Conservation (phyloP, 106 monocot species). For the Dendrobium officinale region DNA sequence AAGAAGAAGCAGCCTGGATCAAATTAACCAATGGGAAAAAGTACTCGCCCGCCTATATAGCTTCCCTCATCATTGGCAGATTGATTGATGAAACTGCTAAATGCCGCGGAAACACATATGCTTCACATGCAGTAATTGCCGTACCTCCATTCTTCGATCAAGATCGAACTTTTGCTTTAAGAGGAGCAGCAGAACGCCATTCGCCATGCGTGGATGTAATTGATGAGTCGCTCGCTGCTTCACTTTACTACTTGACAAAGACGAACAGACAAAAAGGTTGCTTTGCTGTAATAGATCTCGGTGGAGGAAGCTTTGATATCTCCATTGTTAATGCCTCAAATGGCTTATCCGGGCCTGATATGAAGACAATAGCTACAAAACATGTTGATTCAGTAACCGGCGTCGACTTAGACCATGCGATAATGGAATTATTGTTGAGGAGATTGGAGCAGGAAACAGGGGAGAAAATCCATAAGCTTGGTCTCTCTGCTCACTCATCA, state of each 20-base stretch:
- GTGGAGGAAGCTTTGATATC: slow-evolving; percentile 72
- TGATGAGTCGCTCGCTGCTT: slow-evolving; percentile 68
- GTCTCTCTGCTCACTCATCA: slow-evolving; percentile 29
- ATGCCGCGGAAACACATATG: slow-evolving; percentile 53
- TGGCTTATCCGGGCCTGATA: slow-evolving; percentile 28
- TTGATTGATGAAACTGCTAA: slow-evolving; percentile 43
- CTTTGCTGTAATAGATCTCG: slow-evolving; percentile 70
- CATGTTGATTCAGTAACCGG: slow-evolving; percentile 44
- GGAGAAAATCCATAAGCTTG: slow-evolving; percentile 9
- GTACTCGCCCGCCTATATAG: slow-evolving; percentile 63
- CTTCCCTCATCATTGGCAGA: slow-evolving; percentile 31
- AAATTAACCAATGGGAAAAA: slow-evolving; percentile 35
- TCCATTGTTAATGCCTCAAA: slow-evolving; percentile 58
- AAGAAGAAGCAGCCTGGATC: slow-evolving; percentile 17
- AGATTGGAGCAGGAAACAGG: slow-evolving; percentile 41
- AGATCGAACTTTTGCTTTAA: slow-evolving; percentile 50
- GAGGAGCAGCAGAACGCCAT: slow-evolving; percentile 56
- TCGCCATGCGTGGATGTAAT: slow-evolving; percentile 59
- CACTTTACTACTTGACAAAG: slow-evolving; percentile 59
- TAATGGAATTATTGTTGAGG: slow-evolving; percentile 29
- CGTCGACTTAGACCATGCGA: slow-evolving; percentile 36
- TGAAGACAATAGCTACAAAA: slow-evolving; percentile 39
- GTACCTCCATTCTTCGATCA: slow-evolving; percentile 65
- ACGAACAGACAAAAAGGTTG: slow-evolving; percentile 39
- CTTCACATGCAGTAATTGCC: slow-evolving; percentile 50